Evolutionary conservation across 75 land plant genomes (phyloP).

Genomic region (Selaginella moellendorffii): DNA sequence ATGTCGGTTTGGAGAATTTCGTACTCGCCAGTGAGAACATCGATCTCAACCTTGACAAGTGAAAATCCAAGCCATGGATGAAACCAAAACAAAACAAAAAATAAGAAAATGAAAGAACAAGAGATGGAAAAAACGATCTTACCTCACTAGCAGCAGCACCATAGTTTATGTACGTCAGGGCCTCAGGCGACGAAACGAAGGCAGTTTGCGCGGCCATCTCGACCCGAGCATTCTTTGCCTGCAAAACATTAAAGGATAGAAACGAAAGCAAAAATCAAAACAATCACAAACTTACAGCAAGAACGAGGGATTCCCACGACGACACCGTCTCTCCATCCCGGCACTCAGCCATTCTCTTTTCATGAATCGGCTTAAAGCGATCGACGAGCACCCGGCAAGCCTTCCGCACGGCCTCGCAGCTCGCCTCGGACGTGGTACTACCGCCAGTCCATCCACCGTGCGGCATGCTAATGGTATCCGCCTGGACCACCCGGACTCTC

Average conservation of each 20-base stretch:
- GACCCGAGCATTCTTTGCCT: slow-evolving; percentile 33
- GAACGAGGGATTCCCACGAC: too few relatives aligned
- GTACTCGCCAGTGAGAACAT: slow-evolving; percentile 66
- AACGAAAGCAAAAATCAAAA: too few relatives aligned
- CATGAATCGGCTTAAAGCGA: slow-evolving; percentile 44
- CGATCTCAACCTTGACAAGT: slow-evolving; percentile 73
- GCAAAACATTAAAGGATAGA: too few relatives aligned
- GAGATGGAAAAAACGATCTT: background rate
- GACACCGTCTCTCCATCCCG: too few relatives aligned
- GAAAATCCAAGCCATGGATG: background rate
- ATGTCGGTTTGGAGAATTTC: slow-evolving; percentile 55
- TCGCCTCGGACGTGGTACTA: slow-evolving; percentile 87
- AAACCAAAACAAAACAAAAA: too few relatives aligned
- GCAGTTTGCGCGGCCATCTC: slow-evolving; percentile 48
- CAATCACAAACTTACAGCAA: too few relatives aligned
- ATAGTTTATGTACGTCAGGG: slow-evolving; percentile 50
- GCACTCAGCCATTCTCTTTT: too few relatives aligned
- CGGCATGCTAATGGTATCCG: slow-evolving; percentile 70
- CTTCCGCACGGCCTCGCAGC: slow-evolving; percentile 66
- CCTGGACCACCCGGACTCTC: slow-evolving; percentile 52
- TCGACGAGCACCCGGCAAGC: slow-evolving; percentile 61
- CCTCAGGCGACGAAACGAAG: slow-evolving; percentile 33
- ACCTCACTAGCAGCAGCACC: slow-evolving; percentile 86
- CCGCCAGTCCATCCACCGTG: slow-evolving; percentile 72
- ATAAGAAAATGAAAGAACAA: background rate